Base-by-base conservation (phyloP, 2,329 filamentous ascomycete species). In the Fusarium siculi region DNA sequence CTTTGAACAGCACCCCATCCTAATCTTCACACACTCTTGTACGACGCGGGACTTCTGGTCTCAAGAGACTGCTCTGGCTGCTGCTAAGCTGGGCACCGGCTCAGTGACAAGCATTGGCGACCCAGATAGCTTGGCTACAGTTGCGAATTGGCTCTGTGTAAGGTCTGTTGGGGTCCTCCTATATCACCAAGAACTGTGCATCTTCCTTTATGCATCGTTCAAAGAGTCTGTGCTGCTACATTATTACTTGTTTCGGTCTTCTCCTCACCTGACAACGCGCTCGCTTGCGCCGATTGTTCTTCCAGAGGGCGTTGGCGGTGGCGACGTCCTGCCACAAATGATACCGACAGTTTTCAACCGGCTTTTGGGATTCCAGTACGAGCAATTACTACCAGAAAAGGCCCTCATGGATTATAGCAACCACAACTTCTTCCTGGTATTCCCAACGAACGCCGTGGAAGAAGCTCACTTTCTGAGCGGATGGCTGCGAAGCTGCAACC, bases 391-490 rank as follows among this genome's bases (percentile, higher is more conserved):
- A 30, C 75, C 79, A 37, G 47, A 66, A 43, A 62, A 19, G 32
- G 58, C 32, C 50, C 52, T 68, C 34, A 58, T 67, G 25, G 70
- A 58, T 16, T 64, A 68, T 12, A 75, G 72, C 32, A 74, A 79
- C 7, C 74, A 70, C 34, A 53, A 57, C 30, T 86, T 89, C 70
- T 89, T 85, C 67, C 76, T 90, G 3, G 79, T 85, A 5, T 89
- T 89, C 55, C 87, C 88, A 2, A 73, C 76, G 0, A 79, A 81
- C 5, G 79, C 80, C 34, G 63, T 72, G 12, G 62, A 79, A 16
- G 81, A 83, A 42, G 80, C 80, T 23, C 71, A 79, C 14, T 81
- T 85, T 14, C n/a, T 89, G 5, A 80, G 76, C 34, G 77, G 79
- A 23, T 90, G 87, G 86, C 74, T 90, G 15, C 80, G 79, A 10